These are phyloP conservation scores for Leonotis leonurus DNA, from an alignment of 257 asterid species.

Conservation along the genomic window DNA sequence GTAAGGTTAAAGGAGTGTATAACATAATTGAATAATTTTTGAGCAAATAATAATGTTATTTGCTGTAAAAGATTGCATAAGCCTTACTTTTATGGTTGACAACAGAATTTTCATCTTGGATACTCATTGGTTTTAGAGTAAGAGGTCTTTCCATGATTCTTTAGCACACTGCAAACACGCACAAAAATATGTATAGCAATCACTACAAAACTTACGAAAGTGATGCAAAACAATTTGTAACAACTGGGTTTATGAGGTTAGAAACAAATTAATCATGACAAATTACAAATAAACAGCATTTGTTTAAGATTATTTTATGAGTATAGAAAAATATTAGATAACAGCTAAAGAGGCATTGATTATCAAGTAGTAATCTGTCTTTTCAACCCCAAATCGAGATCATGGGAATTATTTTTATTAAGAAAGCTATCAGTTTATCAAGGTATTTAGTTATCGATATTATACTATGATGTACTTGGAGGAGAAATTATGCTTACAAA, in stretches of 20 bases:
- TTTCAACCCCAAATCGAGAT: background rate
- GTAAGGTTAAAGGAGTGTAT: background rate
- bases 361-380: background rate
- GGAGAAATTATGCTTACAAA: background rate
- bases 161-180: slow-evolving; percentile 14
- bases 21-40: background rate
- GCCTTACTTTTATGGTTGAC: slow-evolving; percentile 39
- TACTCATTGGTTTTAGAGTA: slow-evolving; percentile 42
- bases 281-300: background rate
- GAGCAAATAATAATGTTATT: background rate
- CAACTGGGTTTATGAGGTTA: background rate
- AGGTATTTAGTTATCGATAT: no score
- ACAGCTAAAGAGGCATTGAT: background rate
- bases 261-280: background rate
- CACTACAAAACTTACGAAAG: background rate
- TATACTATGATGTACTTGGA: background rate
- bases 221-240: background rate
- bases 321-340: background rate
- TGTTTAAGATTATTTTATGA: background rate
- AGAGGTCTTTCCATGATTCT: slow-evolving; percentile 54
- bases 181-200: background rate
- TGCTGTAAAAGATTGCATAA: background rate
- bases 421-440: no score
- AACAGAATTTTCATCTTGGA: slow-evolving; percentile 52
- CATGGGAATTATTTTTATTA: no score